These are phyloP conservation scores for Saccharomyces jurei DNA, from an alignment of 805 yeast genomes.

Conservation along the genomic window DNA sequence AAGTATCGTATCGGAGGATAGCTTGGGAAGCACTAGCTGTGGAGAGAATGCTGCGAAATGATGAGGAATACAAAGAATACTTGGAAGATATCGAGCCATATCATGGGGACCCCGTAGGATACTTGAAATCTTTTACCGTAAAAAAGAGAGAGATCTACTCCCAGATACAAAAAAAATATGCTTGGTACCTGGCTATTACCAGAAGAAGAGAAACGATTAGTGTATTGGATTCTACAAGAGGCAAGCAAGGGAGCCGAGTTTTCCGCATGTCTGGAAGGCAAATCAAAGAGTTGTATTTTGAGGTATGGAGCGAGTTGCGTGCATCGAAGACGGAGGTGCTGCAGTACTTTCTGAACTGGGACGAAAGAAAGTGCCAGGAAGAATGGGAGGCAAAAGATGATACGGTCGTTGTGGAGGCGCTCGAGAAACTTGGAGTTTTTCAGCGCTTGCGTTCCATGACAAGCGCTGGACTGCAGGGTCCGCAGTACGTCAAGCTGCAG, in stretches of 20 bases:
- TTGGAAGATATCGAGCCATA: background rate
- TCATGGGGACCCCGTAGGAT: background rate
- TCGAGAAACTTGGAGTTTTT: background rate
- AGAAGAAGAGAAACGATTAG: slow-evolving; percentile 1
- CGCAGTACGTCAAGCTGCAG: slow-evolving; percentile 1
- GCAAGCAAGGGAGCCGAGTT: background rate
- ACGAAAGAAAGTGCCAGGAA: background rate
- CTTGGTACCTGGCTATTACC: slow-evolving; percentile 2
- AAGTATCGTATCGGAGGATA: background rate
- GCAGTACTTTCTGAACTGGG: slow-evolving; percentile 1
- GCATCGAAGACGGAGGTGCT: background rate
- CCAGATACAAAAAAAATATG: slow-evolving; percentile 1
- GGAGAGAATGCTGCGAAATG: no score
- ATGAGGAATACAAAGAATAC: background rate
- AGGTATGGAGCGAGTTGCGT: slow-evolving; percentile 1
- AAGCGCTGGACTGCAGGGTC: slow-evolving; percentile 1
- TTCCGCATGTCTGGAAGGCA: slow-evolving; percentile 1
- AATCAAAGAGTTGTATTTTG: background rate
- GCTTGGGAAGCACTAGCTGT: no score
- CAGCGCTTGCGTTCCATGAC: slow-evolving; percentile 1
- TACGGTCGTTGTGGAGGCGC: background rate
- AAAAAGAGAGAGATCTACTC: background rate
- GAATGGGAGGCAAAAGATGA: background rate
- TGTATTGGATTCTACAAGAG: background rate
- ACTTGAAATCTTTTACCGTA: background rate